Percentiles rank a stretch among this genome's conserved stretches.
Evolutionary conservation across 345 rosid species (phyloP).

Genomic region (Rubroshorea leprosula): DNA sequence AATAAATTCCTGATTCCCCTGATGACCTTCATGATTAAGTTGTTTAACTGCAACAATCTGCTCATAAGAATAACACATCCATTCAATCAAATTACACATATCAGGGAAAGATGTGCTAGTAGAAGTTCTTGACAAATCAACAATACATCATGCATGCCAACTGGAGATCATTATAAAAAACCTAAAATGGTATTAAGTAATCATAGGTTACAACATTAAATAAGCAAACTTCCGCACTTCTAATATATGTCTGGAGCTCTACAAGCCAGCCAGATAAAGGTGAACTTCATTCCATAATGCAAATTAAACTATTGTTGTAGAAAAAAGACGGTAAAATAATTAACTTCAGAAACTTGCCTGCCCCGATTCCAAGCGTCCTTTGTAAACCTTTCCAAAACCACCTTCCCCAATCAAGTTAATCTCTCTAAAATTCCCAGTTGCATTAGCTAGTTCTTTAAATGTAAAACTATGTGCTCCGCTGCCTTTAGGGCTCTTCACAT

Average conservation of each 20-base stretch:
- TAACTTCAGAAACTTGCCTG: conserved; percentile 41
- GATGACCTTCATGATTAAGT: conserved; percentile 81
- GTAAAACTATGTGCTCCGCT: conserved; percentile 81
- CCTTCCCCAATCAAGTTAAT: conserved; percentile 86
- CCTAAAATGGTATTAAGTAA: too few species aligned
- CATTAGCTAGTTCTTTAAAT: conserved; percentile 65
- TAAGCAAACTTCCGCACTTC: too few species aligned
- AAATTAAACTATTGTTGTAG: too few species aligned
- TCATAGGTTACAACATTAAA: too few species aligned
- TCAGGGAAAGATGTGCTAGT: neutral
- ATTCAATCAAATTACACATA: neutral
- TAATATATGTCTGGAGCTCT: neutral
- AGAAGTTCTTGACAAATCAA: too few species aligned
- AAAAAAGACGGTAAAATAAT: neutral
- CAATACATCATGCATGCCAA: too few species aligned
- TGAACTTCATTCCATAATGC: neutral
- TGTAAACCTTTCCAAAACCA: conserved; percentile 91
- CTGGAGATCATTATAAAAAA: too few species aligned
- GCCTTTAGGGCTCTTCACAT: conserved; percentile 14
- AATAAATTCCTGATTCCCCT: conserved; percentile 86
- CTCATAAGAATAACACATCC: conserved; percentile 11
- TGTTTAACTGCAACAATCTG: conserved; percentile 95
- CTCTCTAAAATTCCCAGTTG: conserved; percentile 70
- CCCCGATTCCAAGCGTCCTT: conserved; percentile 72
- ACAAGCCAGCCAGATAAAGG: neutral